Evolutionary conservation across 176 grass and related monocot species (phyloP).

Genomic region (Coix lacrymajobi): DNA sequence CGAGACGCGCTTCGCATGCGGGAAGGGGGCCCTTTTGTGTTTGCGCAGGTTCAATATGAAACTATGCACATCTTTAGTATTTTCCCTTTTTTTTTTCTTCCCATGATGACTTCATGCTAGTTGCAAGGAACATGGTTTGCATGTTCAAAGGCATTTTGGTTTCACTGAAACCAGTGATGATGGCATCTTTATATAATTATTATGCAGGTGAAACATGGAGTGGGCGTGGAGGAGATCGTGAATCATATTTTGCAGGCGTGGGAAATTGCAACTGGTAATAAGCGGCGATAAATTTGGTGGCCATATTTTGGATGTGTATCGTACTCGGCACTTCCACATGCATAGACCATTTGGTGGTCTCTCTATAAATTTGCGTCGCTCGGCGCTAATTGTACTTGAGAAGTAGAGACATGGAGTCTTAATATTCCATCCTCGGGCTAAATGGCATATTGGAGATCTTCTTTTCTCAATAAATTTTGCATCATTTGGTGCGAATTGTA

Average conservation of each 20-base stretch:
- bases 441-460: neutral
- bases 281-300: slow-evolving; percentile 31
- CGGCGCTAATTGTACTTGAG: neutral
- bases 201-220: slow-evolving; percentile 80
- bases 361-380: neutral
- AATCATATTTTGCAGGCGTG: slow-evolving; percentile 69
- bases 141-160: neutral
- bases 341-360: neutral
- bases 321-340: neutral
- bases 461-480: neutral
- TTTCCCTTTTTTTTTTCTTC: neutral
- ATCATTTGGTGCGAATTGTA: neutral
- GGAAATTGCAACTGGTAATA: slow-evolving; percentile 65
- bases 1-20: slow-evolving; percentile 78
- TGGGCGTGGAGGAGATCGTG: slow-evolving; percentile 77
- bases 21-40: slow-evolving; percentile 88
- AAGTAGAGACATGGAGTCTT: neutral
- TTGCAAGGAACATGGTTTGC: neutral
- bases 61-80: neutral
- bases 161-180: neutral
- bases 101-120: neutral
- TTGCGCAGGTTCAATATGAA: slow-evolving; percentile 65
- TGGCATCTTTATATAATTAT: neutral
- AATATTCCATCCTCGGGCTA: neutral
- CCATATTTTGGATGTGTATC: neutral